Percentiles rank a stretch among this genome's conserved stretches.
Evolutionary conservation across 495 filamentous ascomycete genomes (phyloP).

Genomic region (Podospora comata): DNA sequence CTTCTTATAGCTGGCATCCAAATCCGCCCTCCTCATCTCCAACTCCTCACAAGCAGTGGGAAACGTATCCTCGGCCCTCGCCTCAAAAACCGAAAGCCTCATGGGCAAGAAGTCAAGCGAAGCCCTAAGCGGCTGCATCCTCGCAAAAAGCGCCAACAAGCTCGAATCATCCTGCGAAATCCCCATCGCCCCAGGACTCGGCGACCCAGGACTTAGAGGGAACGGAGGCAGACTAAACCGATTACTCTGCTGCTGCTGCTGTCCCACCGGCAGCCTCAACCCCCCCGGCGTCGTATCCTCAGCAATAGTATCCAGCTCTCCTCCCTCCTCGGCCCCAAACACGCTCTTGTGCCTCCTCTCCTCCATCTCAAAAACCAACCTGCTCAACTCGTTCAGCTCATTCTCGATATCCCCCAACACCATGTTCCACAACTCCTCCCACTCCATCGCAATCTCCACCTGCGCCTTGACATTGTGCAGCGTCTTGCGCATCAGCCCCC

Average conservation of each 20-base stretch:
- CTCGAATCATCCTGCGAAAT: constrained; percentile 75
- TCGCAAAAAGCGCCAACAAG: constrained; percentile 81
- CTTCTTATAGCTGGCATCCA: constrained; percentile 77
- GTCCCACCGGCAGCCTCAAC: constrained; percentile 33
- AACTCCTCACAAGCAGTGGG: constrained; percentile 89
- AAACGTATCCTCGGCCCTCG: constrained; percentile 69
- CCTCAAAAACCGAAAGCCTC: constrained; percentile 80
- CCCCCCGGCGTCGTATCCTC: constrained; percentile 72
- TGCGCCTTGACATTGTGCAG: constrained; percentile 78
- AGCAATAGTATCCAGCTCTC: constrained; percentile 86
- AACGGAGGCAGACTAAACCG: constrained; percentile 65
- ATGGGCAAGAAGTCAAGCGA: constrained; percentile 97
- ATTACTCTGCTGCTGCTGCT: constrained; percentile 39
- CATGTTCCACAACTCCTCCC: constrained; percentile 94
- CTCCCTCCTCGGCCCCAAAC: constrained; percentile 54
- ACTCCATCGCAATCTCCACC: constrained; percentile 96
- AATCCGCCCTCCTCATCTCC: constrained; percentile 60
- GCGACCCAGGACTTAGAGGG: constrained; percentile 55
- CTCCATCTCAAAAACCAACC: constrained; percentile 93
- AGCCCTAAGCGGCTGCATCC: constrained; percentile 90
- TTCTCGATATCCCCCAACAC: constrained; percentile 90
- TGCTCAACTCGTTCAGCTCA: constrained; percentile 79
- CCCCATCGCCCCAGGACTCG: constrained; percentile 51
- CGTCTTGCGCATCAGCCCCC: constrained; percentile 72
- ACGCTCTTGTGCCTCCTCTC: constrained; percentile 78